These are phyloP conservation scores for Tricholoma flavovirens DNA, from an alignment of 768 basidiomycete genomes.

Conservation along the genomic window DNA sequence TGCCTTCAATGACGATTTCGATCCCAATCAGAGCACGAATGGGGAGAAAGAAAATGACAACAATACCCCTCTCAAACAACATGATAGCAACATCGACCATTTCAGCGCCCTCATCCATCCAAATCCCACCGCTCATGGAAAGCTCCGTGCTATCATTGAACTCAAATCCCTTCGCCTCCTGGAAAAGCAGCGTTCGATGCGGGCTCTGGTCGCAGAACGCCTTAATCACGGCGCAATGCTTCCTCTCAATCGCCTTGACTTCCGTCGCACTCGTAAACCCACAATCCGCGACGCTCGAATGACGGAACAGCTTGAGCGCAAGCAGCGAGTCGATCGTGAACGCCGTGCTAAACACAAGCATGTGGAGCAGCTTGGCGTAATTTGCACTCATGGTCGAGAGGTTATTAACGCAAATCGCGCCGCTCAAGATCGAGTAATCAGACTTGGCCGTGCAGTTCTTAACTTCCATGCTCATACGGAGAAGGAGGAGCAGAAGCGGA, in stretches of 20 bases:
- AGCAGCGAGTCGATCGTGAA: conserved; percentile 89
- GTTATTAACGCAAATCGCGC: conserved; percentile 61
- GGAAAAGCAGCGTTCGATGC: conserved; percentile 85
- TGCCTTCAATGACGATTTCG: conserved; percentile 45
- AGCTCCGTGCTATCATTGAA: conserved; percentile 87
- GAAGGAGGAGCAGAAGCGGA: conserved; percentile 96
- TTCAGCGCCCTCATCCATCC: conserved; percentile 44
- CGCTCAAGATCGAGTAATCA: conserved; percentile 59
- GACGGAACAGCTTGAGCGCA: conserved; percentile 86
- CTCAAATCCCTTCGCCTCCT: conserved; percentile 84
- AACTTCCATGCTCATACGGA: conserved; percentile 87
- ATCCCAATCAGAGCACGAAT: conserved; percentile 34
- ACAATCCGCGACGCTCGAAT: conserved; percentile 82
- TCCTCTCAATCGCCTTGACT: conserved; percentile 87
- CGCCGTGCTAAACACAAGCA: conserved; percentile 95
- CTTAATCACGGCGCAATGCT: conserved; percentile 85
- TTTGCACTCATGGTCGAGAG: conserved; percentile 77
- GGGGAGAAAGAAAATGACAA: conserved; percentile 39
- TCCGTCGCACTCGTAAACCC: conserved; percentile 82
- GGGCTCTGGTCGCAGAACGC: conserved; percentile 80
- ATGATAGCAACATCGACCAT: conserved; percentile 16
- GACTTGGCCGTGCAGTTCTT: conserved; percentile 75
- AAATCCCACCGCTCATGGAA: conserved; percentile 64
- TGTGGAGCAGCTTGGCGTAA: conserved; percentile 85
- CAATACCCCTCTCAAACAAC: conserved; percentile 21